Evolutionary conservation across 805 yeast species (phyloP).

Genomic region (Candida ponderosae): DNA sequence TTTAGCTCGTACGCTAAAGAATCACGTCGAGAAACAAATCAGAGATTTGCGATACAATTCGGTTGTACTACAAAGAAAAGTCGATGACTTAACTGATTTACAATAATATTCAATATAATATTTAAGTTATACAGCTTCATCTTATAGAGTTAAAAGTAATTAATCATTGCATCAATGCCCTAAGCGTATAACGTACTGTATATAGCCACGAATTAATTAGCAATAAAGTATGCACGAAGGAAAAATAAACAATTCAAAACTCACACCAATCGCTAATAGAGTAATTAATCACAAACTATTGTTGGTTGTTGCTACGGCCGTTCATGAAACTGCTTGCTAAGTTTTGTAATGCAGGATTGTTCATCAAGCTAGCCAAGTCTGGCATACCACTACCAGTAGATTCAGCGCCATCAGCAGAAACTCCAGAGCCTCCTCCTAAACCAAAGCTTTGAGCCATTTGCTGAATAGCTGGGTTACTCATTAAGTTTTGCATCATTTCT

Average conservation of each 20-base stretch:
- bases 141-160: no score
- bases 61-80: slow-evolving; percentile 14
- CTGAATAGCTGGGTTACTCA: slow-evolving; percentile 74
- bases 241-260: no score
- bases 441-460: slow-evolving; percentile 79
- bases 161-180: no score
- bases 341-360: slow-evolving; percentile 69
- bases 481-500: slow-evolving; percentile 57
- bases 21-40: slow-evolving; percentile 23
- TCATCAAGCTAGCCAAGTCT: slow-evolving; percentile 63
- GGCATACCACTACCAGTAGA: slow-evolving; percentile 30
- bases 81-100: slow-evolving; percentile 11
- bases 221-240: no score
- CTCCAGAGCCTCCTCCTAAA: slow-evolving; percentile 46
- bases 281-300: no score
- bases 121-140: no score
- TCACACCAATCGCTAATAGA: no score
- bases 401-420: slow-evolving; percentile 12
- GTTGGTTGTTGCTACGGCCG: slow-evolving; percentile 11
- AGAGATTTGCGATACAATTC: slow-evolving; percentile 17
- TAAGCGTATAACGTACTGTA: no score
- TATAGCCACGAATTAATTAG: no score
- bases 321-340: slow-evolving; percentile 63
- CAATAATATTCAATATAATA: no score
- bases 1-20: slow-evolving; percentile 28